Evolutionary conservation across 805 yeast species (phyloP).

Genomic region (Suhomyces tanzawaensis): DNA sequence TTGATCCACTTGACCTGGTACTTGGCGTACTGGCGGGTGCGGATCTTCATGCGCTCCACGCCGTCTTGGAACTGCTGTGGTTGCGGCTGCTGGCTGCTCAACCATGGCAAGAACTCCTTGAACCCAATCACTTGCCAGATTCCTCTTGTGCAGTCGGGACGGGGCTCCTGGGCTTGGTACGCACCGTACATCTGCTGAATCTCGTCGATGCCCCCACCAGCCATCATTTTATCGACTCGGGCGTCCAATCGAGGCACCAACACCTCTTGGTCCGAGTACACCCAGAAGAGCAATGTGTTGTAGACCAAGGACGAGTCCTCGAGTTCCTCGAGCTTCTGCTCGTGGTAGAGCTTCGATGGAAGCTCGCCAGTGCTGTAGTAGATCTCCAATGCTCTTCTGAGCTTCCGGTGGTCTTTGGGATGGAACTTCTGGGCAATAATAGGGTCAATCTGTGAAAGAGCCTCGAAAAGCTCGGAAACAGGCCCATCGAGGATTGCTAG

Average conservation of each 20-base stretch:
- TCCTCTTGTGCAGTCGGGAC: conserved; percentile 64
- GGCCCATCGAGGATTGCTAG: conserved; percentile 53
- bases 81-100: conserved; percentile 20
- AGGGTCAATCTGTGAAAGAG: conserved; percentile 61
- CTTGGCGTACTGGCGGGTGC: conserved; percentile 84
- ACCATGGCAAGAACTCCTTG: conserved; percentile 82
- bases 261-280: conserved; percentile 60
- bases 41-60: conserved; percentile 71
- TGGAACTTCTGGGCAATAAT: conserved; percentile 76
- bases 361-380: conserved; percentile 60
- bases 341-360: conserved; percentile 68
- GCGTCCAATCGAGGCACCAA: conserved; percentile 65
- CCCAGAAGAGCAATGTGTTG: conserved; percentile 75
- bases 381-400: conserved; percentile 79
- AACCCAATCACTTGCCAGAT: conserved; percentile 95
- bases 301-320: conserved; percentile 52
- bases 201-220: conserved; percentile 67
- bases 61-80: conserved; percentile 40
- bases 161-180: conserved; percentile 31
- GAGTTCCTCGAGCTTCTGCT: conserved; percentile 48
- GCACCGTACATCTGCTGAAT: conserved; percentile 54
- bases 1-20: conserved; percentile 89
- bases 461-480: conserved; percentile 46
- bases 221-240: conserved; percentile 83
- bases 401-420: conserved; percentile 81